Percentiles rank a stretch among this genome's conserved stretches.
phyloP scores from a whole-genome alignment of 768 basidiomycete genomes.

The Suillus luteus region DNA sequence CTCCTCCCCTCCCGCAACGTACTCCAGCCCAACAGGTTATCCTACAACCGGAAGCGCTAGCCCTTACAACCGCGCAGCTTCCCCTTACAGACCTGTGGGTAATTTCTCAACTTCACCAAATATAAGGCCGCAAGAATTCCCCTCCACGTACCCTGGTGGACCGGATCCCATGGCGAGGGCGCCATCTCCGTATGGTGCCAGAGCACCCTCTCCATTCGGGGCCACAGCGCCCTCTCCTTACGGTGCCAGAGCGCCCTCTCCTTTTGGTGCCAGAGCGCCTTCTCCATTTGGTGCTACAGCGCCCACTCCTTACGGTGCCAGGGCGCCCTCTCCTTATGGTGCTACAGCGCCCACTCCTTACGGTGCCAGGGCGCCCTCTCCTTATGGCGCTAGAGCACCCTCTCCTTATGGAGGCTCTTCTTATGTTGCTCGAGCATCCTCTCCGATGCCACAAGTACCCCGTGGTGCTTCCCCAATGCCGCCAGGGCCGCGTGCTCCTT shows the following conservation, averaged over 20 bases:
- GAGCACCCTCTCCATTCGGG: slow-evolving; percentile 6
- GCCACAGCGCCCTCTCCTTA: slow-evolving; percentile 1
- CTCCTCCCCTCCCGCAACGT: slow-evolving; percentile 32
- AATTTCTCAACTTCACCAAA: slow-evolving; percentile 48
- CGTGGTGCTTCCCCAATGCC: slow-evolving; percentile 34
- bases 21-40: slow-evolving; percentile 30
- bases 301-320: background rate
- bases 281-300: slow-evolving; percentile 5
- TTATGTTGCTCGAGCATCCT: slow-evolving; percentile 20
- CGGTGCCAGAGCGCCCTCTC: slow-evolving; percentile 10
- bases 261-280: background rate
- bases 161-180: slow-evolving; percentile 35
- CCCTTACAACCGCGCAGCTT: slow-evolving; percentile 35
- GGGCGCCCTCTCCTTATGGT: slow-evolving; percentile 33
- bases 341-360: slow-evolving; percentile 30
- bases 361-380: slow-evolving; percentile 22
- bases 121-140: slow-evolving; percentile 48
- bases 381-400: slow-evolving; percentile 24
- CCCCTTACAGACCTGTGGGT: slow-evolving; percentile 35
- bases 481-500: slow-evolving; percentile 26
- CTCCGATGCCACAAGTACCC: slow-evolving; percentile 27
- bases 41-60: slow-evolving; percentile 24
- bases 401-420: slow-evolving; percentile 37
- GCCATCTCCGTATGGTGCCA: slow-evolving; percentile 35
- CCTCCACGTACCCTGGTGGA: slow-evolving; percentile 41